Percentiles rank a stretch among this genome's conserved stretches.
These are phyloP conservation scores for Clavispora asparagi DNA, from an alignment of 805 yeast genomes.

Conservation along the genomic window DNA sequence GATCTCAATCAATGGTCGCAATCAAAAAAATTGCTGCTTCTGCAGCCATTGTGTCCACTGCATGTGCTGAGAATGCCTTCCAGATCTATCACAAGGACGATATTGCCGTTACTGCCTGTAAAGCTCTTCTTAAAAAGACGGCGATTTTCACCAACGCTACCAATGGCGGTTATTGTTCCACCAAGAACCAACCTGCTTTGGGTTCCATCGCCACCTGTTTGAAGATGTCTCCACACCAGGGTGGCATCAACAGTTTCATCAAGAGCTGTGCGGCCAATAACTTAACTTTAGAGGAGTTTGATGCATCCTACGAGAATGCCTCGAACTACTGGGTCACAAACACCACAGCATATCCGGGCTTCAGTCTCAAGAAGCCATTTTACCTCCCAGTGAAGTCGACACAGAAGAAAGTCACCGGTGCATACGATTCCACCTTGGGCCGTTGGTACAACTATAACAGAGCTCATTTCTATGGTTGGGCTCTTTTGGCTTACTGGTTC, in stretches of 20 bases:
- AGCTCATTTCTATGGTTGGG: slow-evolving; percentile 32
- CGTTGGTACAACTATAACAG: slow-evolving; percentile 33
- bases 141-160: slow-evolving; percentile 22
- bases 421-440: slow-evolving; percentile 22
- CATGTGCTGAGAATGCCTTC: slow-evolving; percentile 15
- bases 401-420: slow-evolving; percentile 16
- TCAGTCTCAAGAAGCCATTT: slow-evolving; percentile 23
- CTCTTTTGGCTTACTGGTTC: slow-evolving; percentile 26
- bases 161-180: slow-evolving; percentile 27
- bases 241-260: slow-evolving; percentile 13
- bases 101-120: slow-evolving; percentile 25
- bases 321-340: slow-evolving; percentile 31
- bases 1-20: slow-evolving; percentile 9
- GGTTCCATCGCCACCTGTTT: slow-evolving; percentile 36
- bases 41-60: slow-evolving; percentile 9
- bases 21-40: slow-evolving; percentile 7
- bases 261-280: slow-evolving; percentile 8
- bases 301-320: slow-evolving; percentile 38
- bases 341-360: slow-evolving; percentile 24
- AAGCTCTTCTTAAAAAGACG: slow-evolving; percentile 17
- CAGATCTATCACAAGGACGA: slow-evolving; percentile 19
- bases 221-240: slow-evolving; percentile 16
- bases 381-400: slow-evolving; percentile 33
- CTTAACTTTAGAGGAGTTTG: slow-evolving; percentile 27
- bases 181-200: slow-evolving; percentile 32